A percentile compares a stretch with the other conserved stretches of the same genome.
phyloP scores from a whole-genome alignment of 345 rosid species.

The Diplotaxis tenuifolia region DNA sequence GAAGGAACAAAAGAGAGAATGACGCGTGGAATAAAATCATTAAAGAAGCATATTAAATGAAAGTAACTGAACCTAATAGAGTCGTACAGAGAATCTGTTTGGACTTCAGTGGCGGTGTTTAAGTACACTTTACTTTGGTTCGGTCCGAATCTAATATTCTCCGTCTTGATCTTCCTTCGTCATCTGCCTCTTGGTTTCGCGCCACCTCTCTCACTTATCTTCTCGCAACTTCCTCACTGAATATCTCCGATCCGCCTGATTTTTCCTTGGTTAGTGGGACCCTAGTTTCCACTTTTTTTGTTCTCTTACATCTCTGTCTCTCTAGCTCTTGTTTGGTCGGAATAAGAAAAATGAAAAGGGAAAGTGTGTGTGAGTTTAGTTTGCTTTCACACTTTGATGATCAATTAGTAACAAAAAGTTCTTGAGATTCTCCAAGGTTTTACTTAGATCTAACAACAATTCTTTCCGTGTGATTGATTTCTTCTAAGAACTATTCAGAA shows the following conservation, averaged over 20 bases:
- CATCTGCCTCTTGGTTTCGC: conserved; percentile 27
- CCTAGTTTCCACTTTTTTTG: background rate
- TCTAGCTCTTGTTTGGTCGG: conserved; percentile 3
- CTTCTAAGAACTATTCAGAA: background rate
- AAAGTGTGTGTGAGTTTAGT: conserved; percentile 20
- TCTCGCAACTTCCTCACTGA: conserved; percentile 12
- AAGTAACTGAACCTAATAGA: conserved; percentile 17
- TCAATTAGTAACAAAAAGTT: background rate
- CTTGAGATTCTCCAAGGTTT: background rate
- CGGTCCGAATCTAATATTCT: conserved; percentile 15
- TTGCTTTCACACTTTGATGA: conserved; percentile 10
- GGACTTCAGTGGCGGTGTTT: conserved; percentile 22
- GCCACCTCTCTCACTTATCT: conserved; percentile 19
- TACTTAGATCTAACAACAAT: conserved; percentile 22
- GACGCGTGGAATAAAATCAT: conserved; percentile 12
- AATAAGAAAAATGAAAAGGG: conserved; percentile 24
- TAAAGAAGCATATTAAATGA: background rate
- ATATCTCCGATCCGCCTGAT: conserved; percentile 29
- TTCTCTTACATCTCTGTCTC: background rate
- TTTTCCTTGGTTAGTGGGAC: conserved; percentile 30
- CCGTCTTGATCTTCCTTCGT: conserved; percentile 6
- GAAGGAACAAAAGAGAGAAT: background rate
- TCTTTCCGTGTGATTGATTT: conserved; percentile 6
- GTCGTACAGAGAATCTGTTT: conserved; percentile 14
- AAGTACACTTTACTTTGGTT: conserved; percentile 13